Base-by-base conservation (phyloP, 257 asterid genomes). In the Nicotiana undulata region DNA sequence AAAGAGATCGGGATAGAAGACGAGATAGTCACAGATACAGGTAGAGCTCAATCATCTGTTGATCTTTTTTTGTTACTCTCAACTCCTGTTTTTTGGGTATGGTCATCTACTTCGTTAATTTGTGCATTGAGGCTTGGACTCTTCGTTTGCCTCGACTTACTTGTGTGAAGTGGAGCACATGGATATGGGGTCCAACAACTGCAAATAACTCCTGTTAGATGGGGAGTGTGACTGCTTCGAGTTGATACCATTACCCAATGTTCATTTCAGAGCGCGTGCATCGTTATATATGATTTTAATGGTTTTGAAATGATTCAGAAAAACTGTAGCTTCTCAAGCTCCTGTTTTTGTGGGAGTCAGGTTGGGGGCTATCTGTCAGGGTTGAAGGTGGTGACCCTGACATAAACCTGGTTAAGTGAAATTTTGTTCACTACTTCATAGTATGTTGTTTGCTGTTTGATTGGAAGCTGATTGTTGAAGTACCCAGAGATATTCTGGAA, bases 1-100 rank as follows among this genome's bases (percentile, higher is more conserved):
- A 96, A 78, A 95, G 91, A 80, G 98, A 96, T 77, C 90, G 95
- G 79, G 98, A 92, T 76, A 89, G 96, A 85, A 92, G 89, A 87
- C 90, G 95, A 56, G 99, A 96, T 40, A 82, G 96, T 83, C 94
- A 92, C 89, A 87, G 95, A 88, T 64, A 93, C 88, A 92, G 97
- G 99, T 90, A 76, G 58, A 68, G 55, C 76, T 16, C 76, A 82
- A 22, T n/a, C 64, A 4, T 59, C 4, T 76, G 53, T 44, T 37
- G 22, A n/a, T 24, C 22, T 5, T 59, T 56, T 49, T 55, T 79
- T 15, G 28, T 68, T 63, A 9, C 9, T 34, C 9, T 34, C 1
- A 34, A 34, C 6, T 34, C 40, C 40, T 34, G 37, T 9, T 34
- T 5, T 32, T 34, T 34, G 7, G 44, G 44, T 34, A 34, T 34